phyloP scores from a whole-genome alignment of 176 grass and related monocot genomes.

The Hsuehochloa calcarea region DNA sequence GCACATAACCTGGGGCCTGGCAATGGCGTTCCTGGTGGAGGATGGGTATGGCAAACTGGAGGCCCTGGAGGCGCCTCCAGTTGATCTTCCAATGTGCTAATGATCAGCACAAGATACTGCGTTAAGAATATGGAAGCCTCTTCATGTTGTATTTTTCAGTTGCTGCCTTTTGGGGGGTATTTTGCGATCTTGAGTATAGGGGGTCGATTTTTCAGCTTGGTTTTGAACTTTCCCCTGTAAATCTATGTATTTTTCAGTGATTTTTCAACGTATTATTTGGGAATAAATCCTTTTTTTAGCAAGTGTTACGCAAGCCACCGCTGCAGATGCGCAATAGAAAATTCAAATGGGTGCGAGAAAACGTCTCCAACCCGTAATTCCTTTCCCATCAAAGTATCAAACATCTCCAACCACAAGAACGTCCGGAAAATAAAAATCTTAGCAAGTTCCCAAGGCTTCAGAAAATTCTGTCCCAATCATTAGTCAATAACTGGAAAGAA shows the following conservation, averaged over 20 bases:
- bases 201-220: conserved; percentile 38
- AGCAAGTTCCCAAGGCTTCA: neutral
- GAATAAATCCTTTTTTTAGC: conserved; percentile 10
- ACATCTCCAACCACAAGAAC: neutral
- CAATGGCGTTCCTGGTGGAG: conserved; percentile 77
- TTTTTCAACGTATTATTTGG: conserved; percentile 34
- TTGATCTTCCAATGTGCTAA: conserved; percentile 67
- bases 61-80: conserved; percentile 43
- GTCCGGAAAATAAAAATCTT: neutral
- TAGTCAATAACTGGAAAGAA: neutral
- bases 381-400: neutral
- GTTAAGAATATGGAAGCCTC: neutral
- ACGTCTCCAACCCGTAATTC: neutral
- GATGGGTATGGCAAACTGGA: conserved; percentile 55
- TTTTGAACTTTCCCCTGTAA: conserved; percentile 35
- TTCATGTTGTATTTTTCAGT: conserved; percentile 9
- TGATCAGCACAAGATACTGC: neutral
- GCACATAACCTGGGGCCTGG: conserved; percentile 80
- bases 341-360: neutral
- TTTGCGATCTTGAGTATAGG: conserved; percentile 35
- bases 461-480: neutral
- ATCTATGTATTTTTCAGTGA: conserved; percentile 16
- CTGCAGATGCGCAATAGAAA: neutral
- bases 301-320: neutral
- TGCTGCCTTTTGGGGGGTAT: neutral